Conservation (phyloP, 179 eudicot species). For the Silene noctiflora region DNA sequence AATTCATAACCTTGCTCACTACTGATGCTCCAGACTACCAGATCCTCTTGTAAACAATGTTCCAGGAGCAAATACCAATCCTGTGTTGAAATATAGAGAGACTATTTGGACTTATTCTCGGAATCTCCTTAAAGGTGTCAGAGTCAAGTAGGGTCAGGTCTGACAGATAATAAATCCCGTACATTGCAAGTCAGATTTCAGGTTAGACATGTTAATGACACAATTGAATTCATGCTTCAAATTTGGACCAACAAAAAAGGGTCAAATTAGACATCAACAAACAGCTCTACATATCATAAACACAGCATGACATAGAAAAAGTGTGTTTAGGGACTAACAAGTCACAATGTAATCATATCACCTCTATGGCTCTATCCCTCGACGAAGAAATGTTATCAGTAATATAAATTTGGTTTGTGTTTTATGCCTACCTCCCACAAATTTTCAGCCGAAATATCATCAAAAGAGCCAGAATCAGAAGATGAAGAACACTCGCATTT, state of each 20-base stretch:
- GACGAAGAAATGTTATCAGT: slow-evolving; percentile 9
- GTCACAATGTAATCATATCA: slow-evolving; percentile 6
- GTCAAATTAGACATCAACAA: neutral
- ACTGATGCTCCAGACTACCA: neutral
- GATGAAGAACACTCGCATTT: slow-evolving; percentile 49
- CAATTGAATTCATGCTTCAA: neutral
- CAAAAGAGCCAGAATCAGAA: slow-evolving; percentile 40
- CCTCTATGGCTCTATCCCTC: slow-evolving; percentile 2
- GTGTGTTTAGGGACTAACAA: neutral
- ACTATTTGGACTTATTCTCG: neutral
- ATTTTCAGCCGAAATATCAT: slow-evolving; percentile 57
- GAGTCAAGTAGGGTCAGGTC: neutral
- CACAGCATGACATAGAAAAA: too few relatives aligned
- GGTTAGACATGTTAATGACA: neutral
- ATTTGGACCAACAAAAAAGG: neutral
- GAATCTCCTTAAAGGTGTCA: neutral
- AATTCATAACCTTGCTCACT: neutral
- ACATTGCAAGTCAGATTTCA: neutral
- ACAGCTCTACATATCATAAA: neutral
- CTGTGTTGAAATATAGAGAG: neutral
- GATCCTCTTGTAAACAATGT: neutral
- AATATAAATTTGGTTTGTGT: slow-evolving; percentile 8
- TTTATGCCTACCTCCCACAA: slow-evolving; percentile 81
- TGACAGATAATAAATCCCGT: neutral
- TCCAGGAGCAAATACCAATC: too few relatives aligned